Percentiles rank a stretch among this genome's conserved stretches.
Conservation (phyloP, 2,329 filamentous ascomycete genomes). For the Setomelanomma holmii region DNA sequence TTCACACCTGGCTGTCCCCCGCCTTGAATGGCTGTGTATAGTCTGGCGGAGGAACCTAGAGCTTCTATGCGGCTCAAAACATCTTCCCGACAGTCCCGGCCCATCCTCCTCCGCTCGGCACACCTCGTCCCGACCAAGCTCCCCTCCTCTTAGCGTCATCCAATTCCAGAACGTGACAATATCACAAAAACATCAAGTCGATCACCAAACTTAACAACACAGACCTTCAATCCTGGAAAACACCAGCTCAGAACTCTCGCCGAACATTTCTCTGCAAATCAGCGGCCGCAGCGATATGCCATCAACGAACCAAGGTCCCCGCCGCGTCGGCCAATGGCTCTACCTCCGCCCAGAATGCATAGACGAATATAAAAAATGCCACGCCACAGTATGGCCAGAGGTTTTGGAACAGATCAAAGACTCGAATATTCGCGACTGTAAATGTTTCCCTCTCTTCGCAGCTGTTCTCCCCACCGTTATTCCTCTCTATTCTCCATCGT, state of each 20-base stretch:
- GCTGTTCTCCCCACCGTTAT: no score
- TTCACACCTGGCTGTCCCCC: no score
- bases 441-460: neutral
- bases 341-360: slow-evolving; percentile 72
- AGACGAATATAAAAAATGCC: slow-evolving; percentile 75
- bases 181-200: neutral
- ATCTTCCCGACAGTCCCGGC: slow-evolving; percentile 1
- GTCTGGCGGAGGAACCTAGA: no score
- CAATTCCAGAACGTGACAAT: neutral
- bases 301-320: slow-evolving; percentile 35
- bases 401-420: slow-evolving; percentile 78
- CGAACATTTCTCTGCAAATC: neutral
- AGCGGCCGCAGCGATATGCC: slow-evolving; percentile 7
- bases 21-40: no score
- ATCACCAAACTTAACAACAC: neutral
- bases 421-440: slow-evolving; percentile 74
- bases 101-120: slow-evolving; percentile 1
- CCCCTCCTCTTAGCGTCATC: slow-evolving; percentile 2
- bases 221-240: neutral
- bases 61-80: neutral
- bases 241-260: no score
- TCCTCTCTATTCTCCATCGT: no score
- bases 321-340: slow-evolving; percentile 74
- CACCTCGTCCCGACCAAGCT: neutral
- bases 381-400: slow-evolving; percentile 78